phyloP scores from a whole-genome alignment of 768 basidiomycete species.

The Russula olivacea region DNA sequence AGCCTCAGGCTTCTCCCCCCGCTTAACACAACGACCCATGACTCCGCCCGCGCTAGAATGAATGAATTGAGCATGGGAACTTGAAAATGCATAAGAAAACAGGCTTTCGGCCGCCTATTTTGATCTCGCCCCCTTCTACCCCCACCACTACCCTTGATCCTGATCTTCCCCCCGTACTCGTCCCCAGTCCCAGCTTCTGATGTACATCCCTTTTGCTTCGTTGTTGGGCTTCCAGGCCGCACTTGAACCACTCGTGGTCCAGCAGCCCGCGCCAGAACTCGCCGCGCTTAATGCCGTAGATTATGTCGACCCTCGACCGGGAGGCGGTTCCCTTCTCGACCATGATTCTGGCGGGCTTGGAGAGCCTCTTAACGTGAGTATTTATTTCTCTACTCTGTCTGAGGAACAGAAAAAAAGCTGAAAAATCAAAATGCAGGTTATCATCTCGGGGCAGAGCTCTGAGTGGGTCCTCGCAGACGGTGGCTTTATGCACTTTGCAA shows the following conservation, averaged over 20 bases:
- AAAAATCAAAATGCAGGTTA: conserved; percentile 13
- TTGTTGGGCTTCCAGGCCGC: conserved; percentile 11
- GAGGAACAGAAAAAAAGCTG: not conserved
- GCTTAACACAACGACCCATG: too few species aligned
- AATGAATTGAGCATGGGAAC: not conserved
- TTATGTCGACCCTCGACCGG: not conserved
- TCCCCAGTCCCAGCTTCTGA: not conserved
- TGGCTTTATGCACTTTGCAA: conserved; percentile 19
- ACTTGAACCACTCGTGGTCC: not conserved
- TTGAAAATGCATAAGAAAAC: not conserved
- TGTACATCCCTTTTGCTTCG: conserved; percentile 14
- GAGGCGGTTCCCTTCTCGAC: conserved; percentile 8
- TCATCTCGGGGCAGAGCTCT: conserved; percentile 21
- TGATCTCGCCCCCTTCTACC: not conserved
- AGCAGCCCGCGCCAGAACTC: not conserved
- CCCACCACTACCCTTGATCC: too few species aligned
- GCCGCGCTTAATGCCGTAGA: not conserved
- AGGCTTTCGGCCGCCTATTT: not conserved
- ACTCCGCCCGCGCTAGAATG: not conserved
- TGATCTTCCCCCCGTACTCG: not conserved
- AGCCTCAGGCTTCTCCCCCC: too few species aligned
- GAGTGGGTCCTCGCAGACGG: conserved; percentile 17
- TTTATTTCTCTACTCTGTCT: not conserved
- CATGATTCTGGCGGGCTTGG: not conserved
- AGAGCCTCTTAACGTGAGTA: conserved; percentile 24